Evolutionary conservation across 768 basidiomycete species (phyloP).

Genomic region (Chlorophyllum brunneum): DNA sequence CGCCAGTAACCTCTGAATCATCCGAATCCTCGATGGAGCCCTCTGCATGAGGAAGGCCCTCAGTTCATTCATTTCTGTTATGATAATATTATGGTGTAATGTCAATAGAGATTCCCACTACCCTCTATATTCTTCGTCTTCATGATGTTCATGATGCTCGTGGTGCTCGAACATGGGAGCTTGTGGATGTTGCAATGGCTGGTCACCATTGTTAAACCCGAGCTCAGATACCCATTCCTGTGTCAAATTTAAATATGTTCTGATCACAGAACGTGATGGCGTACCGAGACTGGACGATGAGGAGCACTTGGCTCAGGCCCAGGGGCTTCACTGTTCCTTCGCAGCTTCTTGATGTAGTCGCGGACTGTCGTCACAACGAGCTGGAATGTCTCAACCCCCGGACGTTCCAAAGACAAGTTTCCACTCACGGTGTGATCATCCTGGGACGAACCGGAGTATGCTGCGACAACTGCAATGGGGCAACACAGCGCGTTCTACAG

Average conservation of each 20-base stretch:
- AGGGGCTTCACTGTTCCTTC: slow-evolving; percentile 30
- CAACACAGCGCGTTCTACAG: slow-evolving; percentile 75
- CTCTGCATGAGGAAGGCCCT: neutral
- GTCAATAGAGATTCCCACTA: neutral
- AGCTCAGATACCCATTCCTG: slow-evolving; percentile 11
- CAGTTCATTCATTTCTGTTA: neutral
- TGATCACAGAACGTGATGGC: neutral
- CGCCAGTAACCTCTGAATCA: neutral
- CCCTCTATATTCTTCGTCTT: neutral
- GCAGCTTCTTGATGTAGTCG: slow-evolving; percentile 66
- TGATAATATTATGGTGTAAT: neutral
- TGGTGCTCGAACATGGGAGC: neutral
- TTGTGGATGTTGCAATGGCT: neutral
- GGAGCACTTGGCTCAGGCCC: slow-evolving; percentile 23
- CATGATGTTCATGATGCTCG: slow-evolving; percentile 1
- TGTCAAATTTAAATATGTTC: neutral
- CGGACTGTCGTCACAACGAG: slow-evolving; percentile 61
- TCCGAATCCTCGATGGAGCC: neutral
- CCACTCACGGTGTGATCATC: slow-evolving; percentile 72
- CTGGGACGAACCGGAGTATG: slow-evolving; percentile 77
- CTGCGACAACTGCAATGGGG: slow-evolving; percentile 74
- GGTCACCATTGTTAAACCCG: neutral
- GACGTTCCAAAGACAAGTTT: neutral
- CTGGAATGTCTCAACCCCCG: slow-evolving; percentile 28
- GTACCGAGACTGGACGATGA: slow-evolving; percentile 27